A percentile compares a stretch with the other conserved stretches of the same genome.
These are phyloP conservation scores for Aspergillus biplanus DNA, from an alignment of 495 filamentous ascomycete genomes.

Conservation along the genomic window DNA sequence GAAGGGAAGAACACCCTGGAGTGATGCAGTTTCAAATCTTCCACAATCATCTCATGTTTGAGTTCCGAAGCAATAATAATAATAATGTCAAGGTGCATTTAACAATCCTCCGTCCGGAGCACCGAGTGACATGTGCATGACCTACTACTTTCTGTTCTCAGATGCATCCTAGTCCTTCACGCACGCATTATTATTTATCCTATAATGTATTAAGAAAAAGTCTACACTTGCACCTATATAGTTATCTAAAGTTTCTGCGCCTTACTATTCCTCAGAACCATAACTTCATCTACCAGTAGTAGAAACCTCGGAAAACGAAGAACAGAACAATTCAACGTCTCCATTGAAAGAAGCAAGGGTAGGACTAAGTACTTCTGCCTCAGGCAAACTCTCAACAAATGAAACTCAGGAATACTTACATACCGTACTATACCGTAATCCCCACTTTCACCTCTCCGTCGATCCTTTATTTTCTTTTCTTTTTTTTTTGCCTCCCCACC, in stretches of 20 bases:
- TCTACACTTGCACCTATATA: background rate
- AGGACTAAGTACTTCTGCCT: background rate
- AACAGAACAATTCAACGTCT: background rate
- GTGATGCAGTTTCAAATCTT: background rate
- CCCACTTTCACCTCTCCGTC: conserved; percentile 23
- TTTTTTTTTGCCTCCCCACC: conserved; percentile 17
- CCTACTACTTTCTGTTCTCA: no score
- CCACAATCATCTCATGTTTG: background rate
- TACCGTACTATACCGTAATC: conserved; percentile 19
- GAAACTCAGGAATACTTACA: background rate
- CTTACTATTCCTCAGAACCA: background rate
- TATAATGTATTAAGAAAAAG: no score
- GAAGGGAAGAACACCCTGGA: background rate
- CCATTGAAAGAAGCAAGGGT: background rate
- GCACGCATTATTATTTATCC: no score
- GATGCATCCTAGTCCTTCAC: background rate
- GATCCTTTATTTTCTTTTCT: conserved; percentile 14
- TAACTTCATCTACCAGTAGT: background rate
- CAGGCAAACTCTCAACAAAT: background rate
- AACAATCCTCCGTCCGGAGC: background rate
- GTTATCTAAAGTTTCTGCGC: background rate
- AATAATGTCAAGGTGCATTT: background rate
- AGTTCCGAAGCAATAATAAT: background rate
- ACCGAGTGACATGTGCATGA: no score
- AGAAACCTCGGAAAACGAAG: background rate